Conservation (phyloP, 345 rosid genomes). For the Rhodamnia rubescens region DNA sequence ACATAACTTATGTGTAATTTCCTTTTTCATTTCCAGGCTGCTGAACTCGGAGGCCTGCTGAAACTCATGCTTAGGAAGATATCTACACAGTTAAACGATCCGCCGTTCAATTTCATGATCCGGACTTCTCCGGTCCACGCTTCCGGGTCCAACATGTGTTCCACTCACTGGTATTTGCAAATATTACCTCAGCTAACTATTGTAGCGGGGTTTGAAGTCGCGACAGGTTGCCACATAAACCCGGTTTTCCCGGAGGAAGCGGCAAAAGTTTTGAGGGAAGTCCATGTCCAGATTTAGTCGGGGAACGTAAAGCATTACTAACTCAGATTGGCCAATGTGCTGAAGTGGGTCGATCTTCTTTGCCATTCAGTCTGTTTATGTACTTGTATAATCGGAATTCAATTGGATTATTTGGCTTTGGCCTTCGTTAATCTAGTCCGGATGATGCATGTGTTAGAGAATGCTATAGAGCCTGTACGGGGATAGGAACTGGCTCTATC, state of each 20-base stretch:
- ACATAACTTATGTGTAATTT: no score
- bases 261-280: conserved; percentile 59
- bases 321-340: neutral
- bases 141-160: conserved; percentile 24
- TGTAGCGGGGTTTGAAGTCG: conserved; percentile 78
- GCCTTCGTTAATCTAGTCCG: neutral
- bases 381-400: neutral
- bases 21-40: conserved; percentile 33
- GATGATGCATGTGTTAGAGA: neutral
- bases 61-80: conserved; percentile 68
- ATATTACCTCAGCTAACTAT: conserved; percentile 59
- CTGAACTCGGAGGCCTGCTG: conserved; percentile 61
- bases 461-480: neutral
- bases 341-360: neutral
- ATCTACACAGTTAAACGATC: conserved; percentile 44
- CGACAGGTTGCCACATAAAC: conserved; percentile 75
- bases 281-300: conserved; percentile 13
- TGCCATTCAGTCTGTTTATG: neutral
- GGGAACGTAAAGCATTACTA: neutral
- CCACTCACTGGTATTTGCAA: conserved; percentile 71
- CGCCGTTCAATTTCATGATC: conserved; percentile 80
- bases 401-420: neutral
- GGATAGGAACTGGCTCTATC: neutral
- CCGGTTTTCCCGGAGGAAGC: conserved; percentile 88
- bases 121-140: conserved; percentile 60